Base-by-base conservation (phyloP, 2,329 filamentous ascomycete genomes). In the Cyphellophora attinorum region DNA sequence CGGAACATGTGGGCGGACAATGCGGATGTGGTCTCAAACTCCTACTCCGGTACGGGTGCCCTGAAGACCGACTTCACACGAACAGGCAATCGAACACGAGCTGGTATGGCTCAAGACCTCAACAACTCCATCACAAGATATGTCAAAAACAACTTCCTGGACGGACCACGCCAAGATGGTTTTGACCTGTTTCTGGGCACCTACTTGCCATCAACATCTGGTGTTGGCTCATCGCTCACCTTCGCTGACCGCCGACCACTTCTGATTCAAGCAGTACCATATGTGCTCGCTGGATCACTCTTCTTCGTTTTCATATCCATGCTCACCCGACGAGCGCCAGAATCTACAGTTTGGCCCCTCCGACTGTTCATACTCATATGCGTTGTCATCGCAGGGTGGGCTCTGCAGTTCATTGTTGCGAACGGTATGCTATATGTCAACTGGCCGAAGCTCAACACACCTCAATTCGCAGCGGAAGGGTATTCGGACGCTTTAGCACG, bases 1-100 rank as follows among this genome's bases (percentile, higher is more conserved):
- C 85, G 91, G 47, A 96, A 96, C 59, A 70, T 96, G 11, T 98
- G 91, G 91, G 91, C 91, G 18, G 91, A 98, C 61, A 98, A 98
- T 52, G 91, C 93, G 37, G 91, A 98, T 57, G 81, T 93, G 15
- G 88, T 98, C 19, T 93, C 88, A 12, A 81, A 76, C 48, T 80
- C 85, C 0, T 98, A 98, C 60, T 91, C 91, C 1, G 91, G 91
- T 36, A 98, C 93, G 1, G 93, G 91, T 3, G 91, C 91, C 33
- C 76, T 98, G 65, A 98, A 98, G 72, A 98, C 91, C 0, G 93
- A 98, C 57, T 85, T 96, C 51, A 98, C 91, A 2, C 80, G 91
- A n/a, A 85, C 85, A 2, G 93, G 89, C 32, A 78, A 83, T 51
- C 77, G 93, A 35, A 98, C 91, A 18, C 85, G 80, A 54, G 74